Evolutionary conservation across 495 filamentous ascomycete species (phyloP), one percentile per base, ranked within the genome.

Genomic region (Penicillium psychrofluorescens): DNA sequence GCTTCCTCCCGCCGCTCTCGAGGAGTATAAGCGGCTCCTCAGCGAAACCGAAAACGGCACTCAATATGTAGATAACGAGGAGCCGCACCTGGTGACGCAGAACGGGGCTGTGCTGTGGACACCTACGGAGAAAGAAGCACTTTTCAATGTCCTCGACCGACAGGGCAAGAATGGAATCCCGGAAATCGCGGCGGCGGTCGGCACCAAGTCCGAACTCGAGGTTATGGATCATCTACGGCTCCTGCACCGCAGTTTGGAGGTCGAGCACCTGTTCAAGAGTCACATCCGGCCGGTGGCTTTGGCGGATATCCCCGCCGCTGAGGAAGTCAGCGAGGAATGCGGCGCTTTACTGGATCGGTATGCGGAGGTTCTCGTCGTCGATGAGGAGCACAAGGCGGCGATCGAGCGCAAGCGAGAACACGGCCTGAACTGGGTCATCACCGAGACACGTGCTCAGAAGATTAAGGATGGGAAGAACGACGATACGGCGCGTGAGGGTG

Each of bases 171-270:
- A 81, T 51, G 67, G 85, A 40, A 49, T 81, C 8, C 50, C 53
- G 7, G 76, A 68, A 7, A 83, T 96, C 40, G 73, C 89, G 0
- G 48, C 59, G 8, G 68, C 74, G 0, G 74, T 97, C 37, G 68
- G 70, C 1, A 81, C 82, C 2, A 97, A 97, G 51, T 81, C 77
- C 38, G 72, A 78, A 41, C 55, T 86, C 6, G 89, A 97, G 56
- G 80, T 92, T 6, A 70, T 71, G 12, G 75, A 81, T 40, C 90
- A 87, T 49, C 51, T 92, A 8, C 44, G 63, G 11, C 56, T 85
- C 2, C 71, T 96, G 0, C 70, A 79, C 2, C 63, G 75, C 33
- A 71, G 68, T 38, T 48, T 67, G 35, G 51, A 49, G 29, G 61
- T 66, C 28, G 58, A 59, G n/a, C 59, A 71, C 44, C 16, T 58